Conservation (phyloP, 179 eudicot genomes). For the Beta corolliflora region DNA sequence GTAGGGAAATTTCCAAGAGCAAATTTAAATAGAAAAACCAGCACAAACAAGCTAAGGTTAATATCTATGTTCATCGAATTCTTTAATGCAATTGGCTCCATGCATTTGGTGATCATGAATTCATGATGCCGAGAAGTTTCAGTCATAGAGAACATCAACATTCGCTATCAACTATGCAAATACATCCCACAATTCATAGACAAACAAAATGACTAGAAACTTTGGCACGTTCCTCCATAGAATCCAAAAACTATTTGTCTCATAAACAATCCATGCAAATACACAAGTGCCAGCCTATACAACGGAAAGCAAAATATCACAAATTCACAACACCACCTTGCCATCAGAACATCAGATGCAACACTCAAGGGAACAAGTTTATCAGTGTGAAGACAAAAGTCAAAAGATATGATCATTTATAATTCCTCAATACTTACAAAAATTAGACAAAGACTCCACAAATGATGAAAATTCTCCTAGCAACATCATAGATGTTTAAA, state of each 20-base stretch:
- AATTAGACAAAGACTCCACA: not conserved
- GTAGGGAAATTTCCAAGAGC: not conserved
- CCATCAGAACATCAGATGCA: constrained; percentile 1
- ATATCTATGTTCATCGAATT: not conserved
- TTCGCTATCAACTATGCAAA: not conserved
- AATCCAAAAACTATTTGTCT: not conserved
- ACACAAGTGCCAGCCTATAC: not conserved
- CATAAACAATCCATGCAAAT: not conserved
- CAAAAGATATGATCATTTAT: not conserved
- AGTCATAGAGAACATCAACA: not conserved
- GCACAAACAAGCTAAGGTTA: not conserved
- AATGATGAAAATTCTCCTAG: not conserved
- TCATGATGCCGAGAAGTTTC: not conserved
- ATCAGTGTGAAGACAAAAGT: too few relatives aligned
- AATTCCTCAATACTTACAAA: not conserved
- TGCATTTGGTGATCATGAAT: not conserved
- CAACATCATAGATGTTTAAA: not conserved
- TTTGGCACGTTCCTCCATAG: not conserved
- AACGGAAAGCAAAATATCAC: not conserved
- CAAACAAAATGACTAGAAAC: not conserved
- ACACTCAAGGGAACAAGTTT: not conserved
- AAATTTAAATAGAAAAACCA: not conserved
- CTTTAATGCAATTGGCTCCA: not conserved
- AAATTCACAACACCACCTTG: constrained; percentile 2
- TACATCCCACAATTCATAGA: not conserved